Evolutionary conservation across 75 land plant genomes (phyloP).

Genomic region (Sequoia sempervirens): DNA sequence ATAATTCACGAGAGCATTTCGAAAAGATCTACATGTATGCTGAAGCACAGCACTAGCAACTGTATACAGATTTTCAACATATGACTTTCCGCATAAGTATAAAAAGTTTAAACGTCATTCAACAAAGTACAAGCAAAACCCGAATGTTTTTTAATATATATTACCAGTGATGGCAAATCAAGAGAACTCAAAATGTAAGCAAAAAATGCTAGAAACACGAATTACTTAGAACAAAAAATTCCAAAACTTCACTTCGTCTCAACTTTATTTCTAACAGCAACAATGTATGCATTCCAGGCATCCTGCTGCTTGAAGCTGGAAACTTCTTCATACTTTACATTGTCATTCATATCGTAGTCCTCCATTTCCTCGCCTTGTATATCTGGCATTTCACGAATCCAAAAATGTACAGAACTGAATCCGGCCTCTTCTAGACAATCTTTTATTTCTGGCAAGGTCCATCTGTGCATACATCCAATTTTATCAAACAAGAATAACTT

Average conservation of each 20-base stretch:
- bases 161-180: background rate
- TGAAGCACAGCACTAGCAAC: background rate
- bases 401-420: conserved; percentile 64
- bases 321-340: conserved; percentile 66
- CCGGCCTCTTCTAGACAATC: conserved; percentile 87
- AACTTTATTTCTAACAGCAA: conserved; percentile 43
- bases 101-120: background rate
- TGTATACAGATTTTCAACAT: background rate
- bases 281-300: conserved; percentile 90
- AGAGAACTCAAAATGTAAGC: background rate
- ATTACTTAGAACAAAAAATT: background rate
- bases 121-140: background rate
- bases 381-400: conserved; percentile 70
- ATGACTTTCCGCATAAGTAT: background rate
- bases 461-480: conserved; percentile 38
- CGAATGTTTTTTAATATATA: background rate
- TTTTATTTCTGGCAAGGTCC: conserved; percentile 81
- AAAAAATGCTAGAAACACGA: background rate
- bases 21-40: background rate
- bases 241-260: background rate
- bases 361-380: conserved; percentile 17
- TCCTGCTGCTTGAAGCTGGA: conserved; percentile 47
- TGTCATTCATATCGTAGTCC: conserved; percentile 29
- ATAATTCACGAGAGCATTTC: background rate
- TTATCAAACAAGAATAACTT: background rate